These are phyloP conservation scores for Diplodia seriata DNA, from an alignment of 2,329 filamentous ascomycete genomes.

Conservation along the genomic window DNA sequence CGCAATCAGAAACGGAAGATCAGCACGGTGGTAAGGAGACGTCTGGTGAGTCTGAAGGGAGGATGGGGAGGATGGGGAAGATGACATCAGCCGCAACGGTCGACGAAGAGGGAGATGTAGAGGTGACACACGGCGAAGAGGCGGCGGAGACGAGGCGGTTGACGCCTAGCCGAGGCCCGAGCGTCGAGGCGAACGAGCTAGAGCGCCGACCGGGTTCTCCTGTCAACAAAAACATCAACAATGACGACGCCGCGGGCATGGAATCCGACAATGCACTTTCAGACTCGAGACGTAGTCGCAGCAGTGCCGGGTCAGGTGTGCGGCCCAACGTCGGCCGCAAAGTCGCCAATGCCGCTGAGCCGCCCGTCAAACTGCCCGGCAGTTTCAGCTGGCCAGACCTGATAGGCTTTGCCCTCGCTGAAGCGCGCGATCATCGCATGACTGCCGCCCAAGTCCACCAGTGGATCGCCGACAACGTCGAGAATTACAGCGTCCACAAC, in stretches of 20 bases:
- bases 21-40: background rate
- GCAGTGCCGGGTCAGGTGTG: background rate
- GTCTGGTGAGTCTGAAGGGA: background rate
- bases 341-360: background rate
- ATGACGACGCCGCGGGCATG: slow-evolving; percentile 21
- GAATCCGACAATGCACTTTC: slow-evolving; percentile 9
- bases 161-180: background rate
- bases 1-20: background rate
- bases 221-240: slow-evolving; percentile 28
- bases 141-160: background rate
- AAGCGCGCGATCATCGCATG: slow-evolving; percentile 24
- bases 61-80: background rate
- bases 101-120: background rate
- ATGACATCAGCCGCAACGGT: background rate
- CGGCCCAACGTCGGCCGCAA: background rate
- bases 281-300: background rate
- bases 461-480: slow-evolving; percentile 29
- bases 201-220: slow-evolving; percentile 10
- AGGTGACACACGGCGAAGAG: too few relatives aligned
- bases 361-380: slow-evolving; percentile 4
- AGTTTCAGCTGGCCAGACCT: slow-evolving; percentile 30
- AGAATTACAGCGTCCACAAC: slow-evolving; percentile 14
- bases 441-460: slow-evolving; percentile 17
- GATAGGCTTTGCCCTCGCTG: slow-evolving; percentile 26
- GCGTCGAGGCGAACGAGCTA: slow-evolving; percentile 6